A percentile compares a stretch with the other conserved stretches of the same genome.
Conservation (phyloP, 2,329 filamentous ascomycete species). For the Xylogone sp. region DNA sequence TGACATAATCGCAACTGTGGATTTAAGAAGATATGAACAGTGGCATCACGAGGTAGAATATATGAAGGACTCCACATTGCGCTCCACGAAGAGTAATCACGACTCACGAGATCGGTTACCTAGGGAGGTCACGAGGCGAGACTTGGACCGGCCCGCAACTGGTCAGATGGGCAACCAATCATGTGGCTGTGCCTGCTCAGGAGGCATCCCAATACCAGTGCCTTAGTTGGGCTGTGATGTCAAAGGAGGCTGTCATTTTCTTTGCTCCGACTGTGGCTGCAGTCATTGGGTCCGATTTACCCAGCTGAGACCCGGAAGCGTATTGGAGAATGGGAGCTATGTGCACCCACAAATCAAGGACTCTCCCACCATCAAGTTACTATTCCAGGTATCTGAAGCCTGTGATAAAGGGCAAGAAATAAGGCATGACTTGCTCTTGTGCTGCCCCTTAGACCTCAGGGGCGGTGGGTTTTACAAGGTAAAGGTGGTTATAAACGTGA, state of each 20-base stretch:
- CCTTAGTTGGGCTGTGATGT: neutral
- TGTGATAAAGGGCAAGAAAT: neutral
- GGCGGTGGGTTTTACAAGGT: neutral
- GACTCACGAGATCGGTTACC: too few relatives aligned
- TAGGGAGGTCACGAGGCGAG: neutral
- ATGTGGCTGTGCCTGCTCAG: neutral
- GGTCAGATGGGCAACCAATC: neutral
- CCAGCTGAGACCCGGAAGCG: neutral
- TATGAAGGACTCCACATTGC: too few relatives aligned
- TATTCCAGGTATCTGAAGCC: neutral
- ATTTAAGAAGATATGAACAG: too few relatives aligned
- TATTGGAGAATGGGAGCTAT: neutral
- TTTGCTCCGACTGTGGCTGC: neutral
- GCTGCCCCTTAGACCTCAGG: neutral
- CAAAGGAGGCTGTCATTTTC: neutral
- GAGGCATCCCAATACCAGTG: neutral
- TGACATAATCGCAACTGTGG: too few relatives aligned
- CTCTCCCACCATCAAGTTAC: neutral
- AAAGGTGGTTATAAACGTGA: too few relatives aligned
- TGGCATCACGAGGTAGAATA: too few relatives aligned
- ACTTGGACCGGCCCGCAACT: neutral
- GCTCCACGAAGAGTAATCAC: too few relatives aligned
- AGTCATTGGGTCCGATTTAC: neutral
- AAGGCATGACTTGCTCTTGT: neutral
- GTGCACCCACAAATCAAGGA: neutral